Conservation (phyloP, 2,329 filamentous ascomycete species). For the Colletotrichum sidae region DNA sequence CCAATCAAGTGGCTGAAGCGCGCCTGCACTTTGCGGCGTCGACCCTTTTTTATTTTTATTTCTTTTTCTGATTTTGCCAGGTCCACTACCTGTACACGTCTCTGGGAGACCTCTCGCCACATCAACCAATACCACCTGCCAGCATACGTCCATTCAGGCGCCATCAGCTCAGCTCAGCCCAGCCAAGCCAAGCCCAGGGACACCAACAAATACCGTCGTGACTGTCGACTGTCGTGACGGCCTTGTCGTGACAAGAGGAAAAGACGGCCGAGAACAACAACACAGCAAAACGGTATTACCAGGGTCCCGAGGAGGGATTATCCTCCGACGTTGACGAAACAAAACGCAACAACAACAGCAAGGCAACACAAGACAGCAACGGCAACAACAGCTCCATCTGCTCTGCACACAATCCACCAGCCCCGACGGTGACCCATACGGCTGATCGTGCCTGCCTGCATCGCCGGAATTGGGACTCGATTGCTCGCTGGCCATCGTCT, state of each 20-base stretch:
- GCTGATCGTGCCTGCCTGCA: too few relatives aligned
- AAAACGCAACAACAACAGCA: too few relatives aligned
- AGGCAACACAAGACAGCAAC: not conserved
- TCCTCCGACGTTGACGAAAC: too few relatives aligned
- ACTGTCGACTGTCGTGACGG: too few relatives aligned
- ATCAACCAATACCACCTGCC: not conserved
- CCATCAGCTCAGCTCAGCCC: slow-evolving; percentile 2
- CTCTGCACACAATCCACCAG: too few relatives aligned
- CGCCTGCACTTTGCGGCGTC: slow-evolving; percentile 2
- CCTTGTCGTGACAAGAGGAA: too few relatives aligned
- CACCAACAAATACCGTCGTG: not conserved
- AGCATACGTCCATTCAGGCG: not conserved
- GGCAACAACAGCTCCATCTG: not conserved
- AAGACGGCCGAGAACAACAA: too few relatives aligned
- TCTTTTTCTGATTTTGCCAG: not conserved
- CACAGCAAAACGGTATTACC: not conserved
- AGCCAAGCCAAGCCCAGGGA: not conserved
- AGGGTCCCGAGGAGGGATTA: too few relatives aligned
- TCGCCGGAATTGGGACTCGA: not conserved
- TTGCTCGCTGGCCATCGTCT: not conserved
- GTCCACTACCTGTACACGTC: not conserved
- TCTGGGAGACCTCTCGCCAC: not conserved
- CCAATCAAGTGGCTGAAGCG: not conserved
- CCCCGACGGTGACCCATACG: too few relatives aligned
- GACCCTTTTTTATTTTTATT: slow-evolving; percentile 4